Base-by-base conservation (phyloP, 1,284 basidiomycete species). In the Pseudozyma tsukubaensis region DNA sequence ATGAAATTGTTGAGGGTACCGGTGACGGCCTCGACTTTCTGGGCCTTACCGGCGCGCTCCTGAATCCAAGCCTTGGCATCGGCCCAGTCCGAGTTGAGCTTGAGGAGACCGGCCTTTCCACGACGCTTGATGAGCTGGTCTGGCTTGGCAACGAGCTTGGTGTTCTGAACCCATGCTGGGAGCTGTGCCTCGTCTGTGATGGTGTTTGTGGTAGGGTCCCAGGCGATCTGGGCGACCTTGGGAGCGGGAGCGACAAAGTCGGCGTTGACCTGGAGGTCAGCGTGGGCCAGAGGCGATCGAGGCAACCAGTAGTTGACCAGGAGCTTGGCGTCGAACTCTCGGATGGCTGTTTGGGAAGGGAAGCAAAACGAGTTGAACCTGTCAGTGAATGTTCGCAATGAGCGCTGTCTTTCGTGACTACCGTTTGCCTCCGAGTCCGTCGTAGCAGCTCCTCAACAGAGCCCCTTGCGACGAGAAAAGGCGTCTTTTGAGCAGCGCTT, bases 61-160 rank as follows among this genome's bases (percentile, higher is more conserved):
- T 88, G 85, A 85, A 99, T 94, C 96, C 96, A 99, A 62, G 84
- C 58, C 74, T 84, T 80, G 44, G 85, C 86, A 60, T 89, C 88
- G 80, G 89, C 91, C 93, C 93, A 98, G 52, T 89, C 88, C 87
- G 95, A 95, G 90, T 98, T 98, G 78, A 99, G 89, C 82, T 83
- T 79, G 74, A 99, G 90, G 29, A 99, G 89, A 77, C 96, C 96
- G 35, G 94, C 94, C 90, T 99, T 99, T 81, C 97, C 97, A 79
- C 97, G 92, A 82, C 96, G 92, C 89, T 99, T 99, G 90, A 99
- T 98, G 86, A 99, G 91, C 88, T 98, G 95, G 88, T 99, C 97
- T 60, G 84, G 84, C 77, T 85, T 85, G 52, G 82, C 84, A 42
- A 85, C 84, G 55, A 85, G 78, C 78, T 84, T 84, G 63, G 76